Evolutionary conservation across 371 early-diverging fungal species (phyloP), one percentile per base, ranked within the genome.

Genomic region (Mucor circinelloides): DNA sequence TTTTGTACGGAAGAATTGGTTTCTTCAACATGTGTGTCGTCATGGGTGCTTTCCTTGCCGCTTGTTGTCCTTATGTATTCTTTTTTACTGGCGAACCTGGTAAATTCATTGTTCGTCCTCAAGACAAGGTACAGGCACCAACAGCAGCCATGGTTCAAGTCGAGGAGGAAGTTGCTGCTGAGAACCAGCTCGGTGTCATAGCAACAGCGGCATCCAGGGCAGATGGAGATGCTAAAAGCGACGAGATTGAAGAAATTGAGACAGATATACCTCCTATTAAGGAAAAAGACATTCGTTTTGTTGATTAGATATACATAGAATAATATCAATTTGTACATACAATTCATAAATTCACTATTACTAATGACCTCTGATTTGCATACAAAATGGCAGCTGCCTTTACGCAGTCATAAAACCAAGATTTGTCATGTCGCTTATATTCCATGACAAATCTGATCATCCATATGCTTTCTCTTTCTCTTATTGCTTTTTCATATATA

Each of bases 21-120:
- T 74, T 71, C 52, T 73, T 73, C 36, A 69, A 66, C 31, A 46
- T 74, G 42, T 70, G 68, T 58, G 31, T 64, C 36, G 58, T 63
- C 10, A 36, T 76, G 27, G 63, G 71, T 6, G 58, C 66, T 27
- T 69, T 73, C 32, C 66, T 75, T n/a, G 19, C 73, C 2, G 30
- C 67, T 1, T 76, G 76, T 56, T 44, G 67, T 19, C 80, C 80
- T 1, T 69, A 76, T 57, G 71, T 72, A 0, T 76, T 66, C 40
- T 9, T 70, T 2, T 80, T 67, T 50, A 63, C 69, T 6, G 80
- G 80, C 2, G 66, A 50, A 12, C 59, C 23, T 25, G 69, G 69
- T 17, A 68, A 62, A 25, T 63, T 63, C 8, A 59, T 59, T 40
- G 40, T 58, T 19, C 57, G 54, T 32, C 63, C 60, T 17, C 42